Evolutionary conservation across 2,329 filamentous ascomycete species (phyloP).

Genomic region (Colletotrichum noveboracense): DNA sequence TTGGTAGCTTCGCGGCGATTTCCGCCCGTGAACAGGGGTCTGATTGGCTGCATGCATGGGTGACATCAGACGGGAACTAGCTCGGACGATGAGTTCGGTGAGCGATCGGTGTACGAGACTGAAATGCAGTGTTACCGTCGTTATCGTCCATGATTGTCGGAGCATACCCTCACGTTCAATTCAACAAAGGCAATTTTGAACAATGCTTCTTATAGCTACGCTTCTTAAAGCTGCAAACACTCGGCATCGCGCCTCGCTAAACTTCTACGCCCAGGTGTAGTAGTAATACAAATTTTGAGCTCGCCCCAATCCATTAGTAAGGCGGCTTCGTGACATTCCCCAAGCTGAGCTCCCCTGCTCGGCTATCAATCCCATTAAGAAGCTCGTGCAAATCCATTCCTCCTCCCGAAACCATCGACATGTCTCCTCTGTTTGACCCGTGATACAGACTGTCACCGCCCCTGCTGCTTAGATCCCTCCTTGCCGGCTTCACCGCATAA

Average conservation of each 20-base stretch:
- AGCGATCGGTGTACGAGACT: neutral
- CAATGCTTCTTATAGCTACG: neutral
- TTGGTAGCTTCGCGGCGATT: constrained; percentile 3
- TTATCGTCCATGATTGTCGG: neutral
- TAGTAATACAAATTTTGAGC: constrained; percentile 16
- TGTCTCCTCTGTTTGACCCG: constrained; percentile 17
- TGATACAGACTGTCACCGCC: constrained; percentile 40
- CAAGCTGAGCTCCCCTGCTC: constrained; percentile 48
- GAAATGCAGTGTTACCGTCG: neutral
- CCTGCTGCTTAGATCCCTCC: constrained; percentile 47
- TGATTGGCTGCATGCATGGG: constrained; percentile 7
- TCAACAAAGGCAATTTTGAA: neutral
- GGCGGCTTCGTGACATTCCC: constrained; percentile 54
- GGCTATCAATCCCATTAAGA: constrained; percentile 55
- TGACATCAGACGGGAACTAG: neutral
- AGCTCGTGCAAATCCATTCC: constrained; percentile 54
- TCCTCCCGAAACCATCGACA: constrained; percentile 39
- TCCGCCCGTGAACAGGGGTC: neutral
- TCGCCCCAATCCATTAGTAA: constrained; percentile 38
- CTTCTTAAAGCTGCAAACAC: constrained; percentile 4
- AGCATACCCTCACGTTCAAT: neutral
- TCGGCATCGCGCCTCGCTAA: constrained; percentile 20
- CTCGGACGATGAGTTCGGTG: neutral
- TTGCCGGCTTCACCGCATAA: constrained; percentile 35
- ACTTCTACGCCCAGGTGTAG: constrained; percentile 12